Percentiles rank a stretch among this genome's conserved stretches.
phyloP scores from a whole-genome alignment of 1,284 basidiomycete species.

The Fomitopsis betulina region DNA sequence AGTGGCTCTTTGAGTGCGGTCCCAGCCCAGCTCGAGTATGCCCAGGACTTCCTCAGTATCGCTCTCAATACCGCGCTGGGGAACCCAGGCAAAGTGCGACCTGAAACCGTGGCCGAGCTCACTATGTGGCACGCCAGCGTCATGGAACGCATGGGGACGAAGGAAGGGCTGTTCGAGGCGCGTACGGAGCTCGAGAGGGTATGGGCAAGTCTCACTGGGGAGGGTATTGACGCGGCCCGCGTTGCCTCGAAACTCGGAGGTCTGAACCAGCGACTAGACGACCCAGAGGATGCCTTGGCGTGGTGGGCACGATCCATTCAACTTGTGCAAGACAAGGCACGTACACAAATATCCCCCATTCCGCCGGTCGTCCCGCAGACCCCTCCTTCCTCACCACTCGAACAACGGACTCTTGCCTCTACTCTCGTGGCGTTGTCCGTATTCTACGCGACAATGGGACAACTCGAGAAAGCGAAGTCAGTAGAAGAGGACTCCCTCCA shows the following conservation, averaged over 20 bases:
- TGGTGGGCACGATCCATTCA: constrained; percentile 66
- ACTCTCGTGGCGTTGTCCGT: constrained; percentile 70
- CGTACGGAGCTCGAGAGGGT: constrained; percentile 61
- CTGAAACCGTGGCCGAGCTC: constrained; percentile 55
- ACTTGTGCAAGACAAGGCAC: constrained; percentile 31
- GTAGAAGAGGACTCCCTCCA: constrained; percentile 65
- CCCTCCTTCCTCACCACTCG: constrained; percentile 54
- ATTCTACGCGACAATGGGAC: constrained; percentile 60
- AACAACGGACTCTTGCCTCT: constrained; percentile 64
- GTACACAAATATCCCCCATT: constrained; percentile 2
- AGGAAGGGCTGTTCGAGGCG: constrained; percentile 51
- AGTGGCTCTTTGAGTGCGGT: constrained; percentile 39
- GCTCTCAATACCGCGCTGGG: constrained; percentile 46
- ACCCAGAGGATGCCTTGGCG: constrained; percentile 46
- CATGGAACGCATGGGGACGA: constrained; percentile 64
- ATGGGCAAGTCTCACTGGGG: constrained; percentile 42
- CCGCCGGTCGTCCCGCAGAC: constrained; percentile 33
- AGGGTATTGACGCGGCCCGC: constrained; percentile 45
- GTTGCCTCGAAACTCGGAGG: constrained; percentile 65
- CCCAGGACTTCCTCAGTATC: constrained; percentile 50
- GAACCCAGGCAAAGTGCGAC: constrained; percentile 36
- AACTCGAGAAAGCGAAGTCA: constrained; percentile 61
- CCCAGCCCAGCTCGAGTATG: constrained; percentile 48
- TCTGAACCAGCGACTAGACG: constrained; percentile 49
- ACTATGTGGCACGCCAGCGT: constrained; percentile 58